A percentile compares a stretch with the other conserved stretches of the same genome.
These are phyloP conservation scores for Ephemerocybe angulata DNA, from an alignment of 768 basidiomycete genomes.

Conservation along the genomic window DNA sequence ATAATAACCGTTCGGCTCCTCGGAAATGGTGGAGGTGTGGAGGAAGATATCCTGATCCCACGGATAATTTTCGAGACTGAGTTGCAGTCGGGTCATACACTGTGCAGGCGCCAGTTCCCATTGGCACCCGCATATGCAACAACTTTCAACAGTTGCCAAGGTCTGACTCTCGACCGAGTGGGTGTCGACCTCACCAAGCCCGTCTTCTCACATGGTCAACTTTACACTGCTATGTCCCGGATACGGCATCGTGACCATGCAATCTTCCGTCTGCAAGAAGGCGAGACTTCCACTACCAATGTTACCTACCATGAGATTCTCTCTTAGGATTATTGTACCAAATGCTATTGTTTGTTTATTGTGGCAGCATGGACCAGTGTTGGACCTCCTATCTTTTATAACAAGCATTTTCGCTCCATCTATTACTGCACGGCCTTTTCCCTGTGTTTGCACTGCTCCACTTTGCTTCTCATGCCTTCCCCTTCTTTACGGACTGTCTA, in stretches of 20 bases:
- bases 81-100: constrained; percentile 20
- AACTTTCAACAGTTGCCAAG: constrained; percentile 37
- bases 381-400: too few species aligned
- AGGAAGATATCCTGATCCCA: constrained; percentile 17
- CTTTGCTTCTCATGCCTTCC: too few species aligned
- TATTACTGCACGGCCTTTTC: too few species aligned
- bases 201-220: constrained; percentile 38
- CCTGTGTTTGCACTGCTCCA: too few species aligned
- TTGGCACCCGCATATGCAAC: constrained; percentile 37
- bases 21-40: background rate
- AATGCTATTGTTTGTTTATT: too few species aligned
- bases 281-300: constrained; percentile 8
- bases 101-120: constrained; percentile 33
- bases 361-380: too few species aligned
- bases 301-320: constrained; percentile 12
- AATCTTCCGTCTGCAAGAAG: background rate
- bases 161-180: constrained; percentile 28
- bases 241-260: constrained; percentile 11
- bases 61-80: constrained; percentile 17
- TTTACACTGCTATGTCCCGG: constrained; percentile 20
- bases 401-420: too few species aligned
- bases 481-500: too few species aligned
- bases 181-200: constrained; percentile 33
- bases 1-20: constrained; percentile 3
- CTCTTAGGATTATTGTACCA: too few species aligned